A percentile compares a stretch with the other conserved stretches of the same genome.
phyloP scores from a whole-genome alignment of 2,329 filamentous ascomycete species.

The Aspergillus versicolor region DNA sequence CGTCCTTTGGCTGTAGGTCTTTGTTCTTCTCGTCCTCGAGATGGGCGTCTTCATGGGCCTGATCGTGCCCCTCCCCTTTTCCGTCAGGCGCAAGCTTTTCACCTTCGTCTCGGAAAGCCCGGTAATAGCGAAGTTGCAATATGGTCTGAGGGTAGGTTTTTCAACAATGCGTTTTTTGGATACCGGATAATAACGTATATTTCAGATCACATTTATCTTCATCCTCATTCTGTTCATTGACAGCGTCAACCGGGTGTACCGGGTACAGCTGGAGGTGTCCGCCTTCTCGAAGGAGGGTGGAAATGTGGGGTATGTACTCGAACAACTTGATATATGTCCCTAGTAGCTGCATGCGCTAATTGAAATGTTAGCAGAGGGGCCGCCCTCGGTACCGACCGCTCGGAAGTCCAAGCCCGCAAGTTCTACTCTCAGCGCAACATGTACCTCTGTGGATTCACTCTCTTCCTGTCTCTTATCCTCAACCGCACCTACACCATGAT shows the following conservation, averaged over 20 bases:
- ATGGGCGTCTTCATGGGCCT: conserved; percentile 52
- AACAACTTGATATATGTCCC: background rate
- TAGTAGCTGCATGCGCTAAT: conserved; percentile 6
- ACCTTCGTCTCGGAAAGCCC: conserved; percentile 93
- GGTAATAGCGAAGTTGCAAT: conserved; percentile 86
- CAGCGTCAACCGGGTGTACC: conserved; percentile 93
- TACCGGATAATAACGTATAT: conserved; percentile 3
- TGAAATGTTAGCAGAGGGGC: conserved; percentile 53
- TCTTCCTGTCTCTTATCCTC: conserved; percentile 94
- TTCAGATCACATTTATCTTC: conserved; percentile 92
- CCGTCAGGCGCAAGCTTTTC: conserved; percentile 80
- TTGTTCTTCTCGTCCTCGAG: conserved; percentile 50
- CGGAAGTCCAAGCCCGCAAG: conserved; percentile 98
- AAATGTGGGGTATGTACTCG: conserved; percentile 50
- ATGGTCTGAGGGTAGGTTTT: conserved; percentile 76
- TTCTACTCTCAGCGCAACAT: conserved; percentile 99
- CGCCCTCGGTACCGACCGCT: conserved; percentile 86
- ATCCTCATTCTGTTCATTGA: conserved; percentile 98
- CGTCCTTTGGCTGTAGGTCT: conserved; percentile 39
- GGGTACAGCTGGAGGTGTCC: conserved; percentile 85
- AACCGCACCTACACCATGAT: conserved; percentile 99
- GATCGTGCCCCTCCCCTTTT: conserved; percentile 82
- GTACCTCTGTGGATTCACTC: conserved; percentile 99
- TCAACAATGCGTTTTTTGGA: background rate
- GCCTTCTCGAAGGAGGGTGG: conserved; percentile 64